Evolutionary conservation across 768 basidiomycete genomes (phyloP), one percentile per base, ranked within the genome.

Genomic region (Candolleomyces aberdarensis): DNA sequence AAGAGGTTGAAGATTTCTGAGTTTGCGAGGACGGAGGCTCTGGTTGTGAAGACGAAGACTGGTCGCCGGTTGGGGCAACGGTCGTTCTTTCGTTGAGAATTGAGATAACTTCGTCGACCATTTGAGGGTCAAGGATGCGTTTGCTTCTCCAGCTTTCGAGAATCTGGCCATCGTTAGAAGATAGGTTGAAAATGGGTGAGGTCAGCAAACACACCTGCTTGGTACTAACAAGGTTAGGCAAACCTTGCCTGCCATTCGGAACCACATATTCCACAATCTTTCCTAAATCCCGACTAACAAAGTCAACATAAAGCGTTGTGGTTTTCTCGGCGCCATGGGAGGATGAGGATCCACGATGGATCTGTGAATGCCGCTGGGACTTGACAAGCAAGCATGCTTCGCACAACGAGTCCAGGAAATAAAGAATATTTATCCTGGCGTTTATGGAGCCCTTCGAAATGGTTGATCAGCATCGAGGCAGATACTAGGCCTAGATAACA

Each of bases 81-180:
- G 29, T 53, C 7, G 41, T 41, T 0, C 90, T 84, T 10, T 76
- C 69, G 41, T 84, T 78, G 17, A 94, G 82, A 0, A 76, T 69
- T 0, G 82, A 67, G 29, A 96, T 72, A 13, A 85, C 85, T 17
- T 90, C 83, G 49, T 95, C 92, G 13, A 96, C 79, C 20, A 83
- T 84, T 67, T 87, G 85, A 0, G 91, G 86, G 61, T 94, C 91
- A 29, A 96, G 78, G 14, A 94, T 83, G 19, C 94, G 85, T 74
- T 95, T 94, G 62, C 80, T 87, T 44, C 92, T 78, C 93, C 94
- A 96, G 64, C 83, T 93, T 71, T 95, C 92, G n/a, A 97, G 80
- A 31, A 96, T 93, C 94, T 95, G 62, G n/a, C 1, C 47, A 58
- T 29, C 7, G 15, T 4, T 7, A 44, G 5, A 51, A 31, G 13